A percentile compares a stretch with the other conserved stretches of the same genome.
phyloP scores from a whole-genome alignment of 768 basidiomycete genomes.

The Mycena galopus region DNA sequence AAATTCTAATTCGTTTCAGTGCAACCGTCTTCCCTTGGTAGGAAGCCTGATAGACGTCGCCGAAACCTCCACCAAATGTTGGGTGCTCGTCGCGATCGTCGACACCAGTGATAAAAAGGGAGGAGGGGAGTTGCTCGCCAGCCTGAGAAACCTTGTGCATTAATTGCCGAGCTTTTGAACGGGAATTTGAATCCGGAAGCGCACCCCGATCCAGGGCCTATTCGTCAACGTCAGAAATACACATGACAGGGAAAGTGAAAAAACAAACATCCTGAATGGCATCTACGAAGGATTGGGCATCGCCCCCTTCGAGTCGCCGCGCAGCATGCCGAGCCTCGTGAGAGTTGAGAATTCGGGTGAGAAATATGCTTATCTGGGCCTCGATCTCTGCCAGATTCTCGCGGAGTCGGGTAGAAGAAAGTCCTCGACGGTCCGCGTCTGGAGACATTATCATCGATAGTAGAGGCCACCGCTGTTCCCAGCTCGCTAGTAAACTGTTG shows the following conservation, averaged over 20 bases:
- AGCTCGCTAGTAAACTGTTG: background rate
- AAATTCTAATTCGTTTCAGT: slow-evolving; percentile 1
- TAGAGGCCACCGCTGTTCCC: background rate
- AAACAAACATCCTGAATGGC: background rate
- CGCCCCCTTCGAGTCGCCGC: background rate
- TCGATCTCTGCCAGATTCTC: background rate
- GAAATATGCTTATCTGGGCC: background rate
- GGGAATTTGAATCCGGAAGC: background rate
- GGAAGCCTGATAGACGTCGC: slow-evolving; percentile 14
- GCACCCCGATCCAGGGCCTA: slow-evolving; percentile 1
- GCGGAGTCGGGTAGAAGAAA: background rate
- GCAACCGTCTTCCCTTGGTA: slow-evolving; percentile 5
- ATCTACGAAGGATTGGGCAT: slow-evolving; percentile 1
- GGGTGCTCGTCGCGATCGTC: slow-evolving; percentile 23
- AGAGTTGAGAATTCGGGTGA: background rate
- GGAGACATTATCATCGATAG: background rate
- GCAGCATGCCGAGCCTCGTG: background rate
- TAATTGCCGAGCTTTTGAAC: slow-evolving; percentile 20
- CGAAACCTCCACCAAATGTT: slow-evolving; percentile 36
- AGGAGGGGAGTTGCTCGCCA: slow-evolving; percentile 28
- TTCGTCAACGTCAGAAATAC: background rate
- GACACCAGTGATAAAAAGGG: slow-evolving; percentile 30
- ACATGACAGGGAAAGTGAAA: background rate
- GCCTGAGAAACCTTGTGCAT: slow-evolving; percentile 27
- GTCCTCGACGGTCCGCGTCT: background rate